Percentiles rank a stretch among this genome's conserved stretches.
Conservation (phyloP, 257 asterid genomes). For the Plantago major region DNA sequence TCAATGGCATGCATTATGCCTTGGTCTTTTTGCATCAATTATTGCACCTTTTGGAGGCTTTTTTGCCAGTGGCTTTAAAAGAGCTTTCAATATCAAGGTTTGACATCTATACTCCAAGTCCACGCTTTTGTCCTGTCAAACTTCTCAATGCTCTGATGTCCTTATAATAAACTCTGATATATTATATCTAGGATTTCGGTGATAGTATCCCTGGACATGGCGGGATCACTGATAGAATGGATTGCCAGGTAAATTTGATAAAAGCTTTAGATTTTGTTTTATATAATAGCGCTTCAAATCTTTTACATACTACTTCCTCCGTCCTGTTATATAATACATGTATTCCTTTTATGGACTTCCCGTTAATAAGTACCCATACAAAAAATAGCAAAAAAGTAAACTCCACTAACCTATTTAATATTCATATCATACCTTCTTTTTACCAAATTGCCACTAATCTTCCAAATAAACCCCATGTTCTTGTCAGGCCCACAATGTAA, state of each 20-base stretch:
- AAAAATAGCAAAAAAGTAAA: too few relatives aligned
- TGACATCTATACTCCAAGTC: conserved; percentile 8
- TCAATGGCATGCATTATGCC: conserved; percentile 76
- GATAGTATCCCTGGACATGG: conserved; percentile 99
- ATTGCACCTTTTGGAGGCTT: conserved; percentile 99
- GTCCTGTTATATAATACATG: too few relatives aligned
- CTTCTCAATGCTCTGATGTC: conserved; percentile 2
- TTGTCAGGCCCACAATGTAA: too few relatives aligned
- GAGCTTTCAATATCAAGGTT: conserved; percentile 98
- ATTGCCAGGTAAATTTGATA: conserved; percentile 69
- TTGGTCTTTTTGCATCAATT: conserved; percentile 87
- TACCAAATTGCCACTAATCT: too few relatives aligned
- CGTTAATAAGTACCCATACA: too few relatives aligned
- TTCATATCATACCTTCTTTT: too few relatives aligned
- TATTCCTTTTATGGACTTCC: too few relatives aligned
- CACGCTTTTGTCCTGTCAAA: conserved; percentile 8
- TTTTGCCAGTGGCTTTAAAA: conserved; percentile 96
- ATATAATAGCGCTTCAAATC: too few relatives aligned
- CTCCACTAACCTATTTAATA: too few relatives aligned
- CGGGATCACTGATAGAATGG: conserved; percentile 98
- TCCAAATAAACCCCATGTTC: too few relatives aligned
- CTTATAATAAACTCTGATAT: conserved; percentile 11
- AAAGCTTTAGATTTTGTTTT: too few relatives aligned
- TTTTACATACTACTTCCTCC: too few relatives aligned
- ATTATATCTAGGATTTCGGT: conserved; percentile 75